Evolutionary conservation across 768 basidiomycete species (phyloP), one percentile per base, ranked within the genome.

Genomic region (Serpula lacrymans): DNA sequence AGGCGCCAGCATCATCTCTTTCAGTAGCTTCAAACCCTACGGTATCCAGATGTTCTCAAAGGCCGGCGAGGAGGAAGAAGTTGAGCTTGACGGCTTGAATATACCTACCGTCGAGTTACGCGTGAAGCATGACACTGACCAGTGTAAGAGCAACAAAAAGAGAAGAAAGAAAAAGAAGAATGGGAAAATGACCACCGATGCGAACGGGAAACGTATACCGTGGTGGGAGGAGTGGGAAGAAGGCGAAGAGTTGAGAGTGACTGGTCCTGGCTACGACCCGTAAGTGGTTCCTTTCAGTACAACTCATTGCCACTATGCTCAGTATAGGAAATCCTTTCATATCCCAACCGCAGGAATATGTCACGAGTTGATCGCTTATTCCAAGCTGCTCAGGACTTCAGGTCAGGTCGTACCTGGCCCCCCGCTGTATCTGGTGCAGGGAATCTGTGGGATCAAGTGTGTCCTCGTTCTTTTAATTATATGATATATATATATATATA

Each of bases 181-280:
- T 25, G 47, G 50, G 3, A 39, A 53, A 41, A 49, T 33, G 7
- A 30, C 31, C 4, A 50, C 50, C 14, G 51, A 25, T 10, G 41
- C 47, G 13, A 52, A 54, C 2, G 43, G 45, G 33, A 59, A 58
- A 23, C 60, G 56, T 37, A 39, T 52, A 13, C 64, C 66, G 29
- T 89, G 85, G 85, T 84, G 73, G 65, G 77, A 85, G 44, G 64
- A 76, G n/a, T 89, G 87, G 87, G 74, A 74, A 36, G 76, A 82
- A 29, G 67, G 63, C 3, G 84, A 88, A 55, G 59, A 68, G 34
- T 59, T 70, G 23, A 65, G 77, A 43, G 58, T 65, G 27, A 62
- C 55, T 4, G 62, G 53, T 21, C 61, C 60, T 29, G 64, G 59
- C 25, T 75, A 74, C 42, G 68, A 84, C 52, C 57, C 64, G 84